A percentile compares a stretch with the other conserved stretches of the same genome.
These are phyloP conservation scores for Diaporthe sp. DNA, from an alignment of 2,329 filamentous ascomycete species.

Conservation along the genomic window DNA sequence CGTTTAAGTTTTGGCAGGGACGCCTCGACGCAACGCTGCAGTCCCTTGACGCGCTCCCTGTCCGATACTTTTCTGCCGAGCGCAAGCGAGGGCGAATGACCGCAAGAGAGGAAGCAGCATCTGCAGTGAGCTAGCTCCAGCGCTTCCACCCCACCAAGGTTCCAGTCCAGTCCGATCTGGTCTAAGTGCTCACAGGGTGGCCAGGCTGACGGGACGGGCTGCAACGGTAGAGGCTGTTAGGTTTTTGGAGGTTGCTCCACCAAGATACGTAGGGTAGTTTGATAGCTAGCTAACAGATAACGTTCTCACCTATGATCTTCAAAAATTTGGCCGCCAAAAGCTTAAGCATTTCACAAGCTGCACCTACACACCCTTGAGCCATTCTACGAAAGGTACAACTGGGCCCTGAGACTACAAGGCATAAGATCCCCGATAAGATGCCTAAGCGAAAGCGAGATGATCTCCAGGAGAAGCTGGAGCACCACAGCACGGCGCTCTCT, in stretches of 20 bases:
- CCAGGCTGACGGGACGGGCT: neutral
- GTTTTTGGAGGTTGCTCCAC: neutral
- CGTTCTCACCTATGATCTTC: neutral
- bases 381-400: neutral
- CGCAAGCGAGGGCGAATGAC: slow-evolving; percentile 24
- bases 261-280: neutral
- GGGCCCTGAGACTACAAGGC: neutral
- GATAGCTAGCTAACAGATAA: slow-evolving; percentile 20
- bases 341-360: slow-evolving; percentile 16
- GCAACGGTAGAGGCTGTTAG: slow-evolving; percentile 13
- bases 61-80: slow-evolving; percentile 22
- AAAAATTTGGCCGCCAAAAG: slow-evolving; percentile 30
- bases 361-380: neutral
- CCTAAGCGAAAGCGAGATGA: slow-evolving; percentile 70
- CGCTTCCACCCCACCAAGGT: slow-evolving; percentile 29
- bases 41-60: slow-evolving; percentile 32
- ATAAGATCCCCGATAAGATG: slow-evolving; percentile 54
- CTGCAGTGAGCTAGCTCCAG: neutral
- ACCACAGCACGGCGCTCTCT: slow-evolving; percentile 71
- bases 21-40: slow-evolving; percentile 34
- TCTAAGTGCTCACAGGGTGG: slow-evolving; percentile 13
- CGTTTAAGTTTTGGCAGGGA: slow-evolving; percentile 23
- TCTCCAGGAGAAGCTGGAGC: slow-evolving; percentile 44
- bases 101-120: neutral
- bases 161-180: slow-evolving; percentile 18